A percentile compares a stretch with the other conserved stretches of the same genome.
These are phyloP conservation scores for Bolboschoenoplectus hybrid DNA, from an alignment of 202 grass and related monocot genomes.

Conservation along the genomic window DNA sequence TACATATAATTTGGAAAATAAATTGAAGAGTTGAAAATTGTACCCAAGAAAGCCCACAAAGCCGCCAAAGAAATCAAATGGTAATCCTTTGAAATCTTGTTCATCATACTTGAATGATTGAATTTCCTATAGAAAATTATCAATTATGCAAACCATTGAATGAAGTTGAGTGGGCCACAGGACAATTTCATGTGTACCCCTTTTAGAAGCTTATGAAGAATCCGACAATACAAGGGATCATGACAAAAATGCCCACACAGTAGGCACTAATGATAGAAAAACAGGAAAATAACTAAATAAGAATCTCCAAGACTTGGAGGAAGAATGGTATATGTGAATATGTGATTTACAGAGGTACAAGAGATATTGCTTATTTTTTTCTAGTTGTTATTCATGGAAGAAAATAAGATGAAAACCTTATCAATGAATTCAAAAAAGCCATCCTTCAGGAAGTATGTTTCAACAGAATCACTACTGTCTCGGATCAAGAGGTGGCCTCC, in stretches of 20 bases:
- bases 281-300: background rate
- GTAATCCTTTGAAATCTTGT: conserved; percentile 82
- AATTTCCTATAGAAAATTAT: conserved; percentile 60
- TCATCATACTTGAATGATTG: conserved; percentile 70
- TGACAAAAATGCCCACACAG: background rate
- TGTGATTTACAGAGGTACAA: conserved; percentile 5
- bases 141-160: conserved; percentile 33
- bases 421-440: conserved; percentile 85
- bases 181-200: conserved; percentile 19
- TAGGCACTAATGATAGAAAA: conserved; percentile 9
- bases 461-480: conserved; percentile 54
- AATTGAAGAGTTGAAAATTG: conserved; percentile 27
- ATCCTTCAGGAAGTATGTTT: conserved; percentile 62
- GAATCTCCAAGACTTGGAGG: background rate
- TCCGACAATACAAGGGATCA: background rate
- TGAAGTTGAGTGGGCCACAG: background rate
- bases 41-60: conserved; percentile 97
- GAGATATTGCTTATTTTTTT: conserved; percentile 13
- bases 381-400: background rate
- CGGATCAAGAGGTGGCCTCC: conserved; percentile 70
- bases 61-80: conserved; percentile 93
- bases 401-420: conserved; percentile 57
- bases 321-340: background rate
- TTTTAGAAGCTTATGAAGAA: conserved; percentile 29
- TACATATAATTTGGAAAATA: conserved; percentile 15